phyloP scores from a whole-genome alignment of 331 rosid species.

The Malus hybrid region DNA sequence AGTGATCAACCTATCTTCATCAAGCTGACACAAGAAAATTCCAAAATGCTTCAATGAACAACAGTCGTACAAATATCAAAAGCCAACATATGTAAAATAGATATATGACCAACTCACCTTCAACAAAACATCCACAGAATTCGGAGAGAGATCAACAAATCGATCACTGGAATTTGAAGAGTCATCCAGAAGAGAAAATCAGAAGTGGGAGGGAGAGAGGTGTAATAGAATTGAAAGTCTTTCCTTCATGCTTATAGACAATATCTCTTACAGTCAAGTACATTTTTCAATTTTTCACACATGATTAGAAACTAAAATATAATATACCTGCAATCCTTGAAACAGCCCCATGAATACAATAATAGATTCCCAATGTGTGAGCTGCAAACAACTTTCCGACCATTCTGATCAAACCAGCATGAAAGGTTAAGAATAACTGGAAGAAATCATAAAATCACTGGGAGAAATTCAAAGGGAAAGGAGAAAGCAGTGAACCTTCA shows the following conservation, averaged over 20 bases:
- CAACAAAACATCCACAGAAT: conserved; percentile 67
- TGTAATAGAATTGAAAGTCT: not conserved
- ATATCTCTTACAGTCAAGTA: not conserved
- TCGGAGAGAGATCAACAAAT: conserved; percentile 63
- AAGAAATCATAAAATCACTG: not conserved
- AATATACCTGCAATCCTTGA: conserved; percentile 80
- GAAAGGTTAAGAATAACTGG: not conserved
- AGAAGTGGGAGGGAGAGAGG: not conserved
- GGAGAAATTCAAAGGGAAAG: not conserved
- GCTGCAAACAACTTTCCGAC: conserved; percentile 80
- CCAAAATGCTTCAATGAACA: not conserved
- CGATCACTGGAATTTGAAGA: conserved; percentile 59
- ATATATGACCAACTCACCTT: conserved; percentile 43
- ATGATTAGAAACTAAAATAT: conserved; percentile 3
- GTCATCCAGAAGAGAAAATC: conserved; percentile 15
- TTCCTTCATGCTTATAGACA: not conserved
- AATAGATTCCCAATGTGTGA: conserved; percentile 68
- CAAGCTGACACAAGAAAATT: conserved; percentile 48
- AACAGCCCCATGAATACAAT: conserved; percentile 84
- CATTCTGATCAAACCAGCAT: conserved; percentile 42
- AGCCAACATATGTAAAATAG: conserved; percentile 6
- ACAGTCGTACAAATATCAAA: not conserved
- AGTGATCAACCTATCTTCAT: conserved; percentile 75
- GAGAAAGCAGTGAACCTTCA: conserved; percentile 51
- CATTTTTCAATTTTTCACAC: not conserved